Percentiles rank a stretch among this genome's conserved stretches.
Evolutionary conservation across 345 rosid genomes (phyloP).

Genomic region (Linum lewisii): DNA sequence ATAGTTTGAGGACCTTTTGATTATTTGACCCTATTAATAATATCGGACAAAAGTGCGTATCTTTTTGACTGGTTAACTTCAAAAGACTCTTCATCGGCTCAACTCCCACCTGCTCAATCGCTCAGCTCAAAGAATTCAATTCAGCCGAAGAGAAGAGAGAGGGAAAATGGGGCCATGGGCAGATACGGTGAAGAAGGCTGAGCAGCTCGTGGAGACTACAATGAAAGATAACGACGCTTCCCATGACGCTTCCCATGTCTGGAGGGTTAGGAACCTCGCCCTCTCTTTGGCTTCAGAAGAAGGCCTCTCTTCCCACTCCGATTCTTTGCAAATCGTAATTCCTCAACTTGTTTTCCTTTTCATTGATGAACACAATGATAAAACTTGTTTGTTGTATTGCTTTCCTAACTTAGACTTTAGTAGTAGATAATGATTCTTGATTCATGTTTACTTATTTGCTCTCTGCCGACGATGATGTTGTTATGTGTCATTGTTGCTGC

Average conservation of each 20-base stretch:
- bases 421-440: no score
- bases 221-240: constrained; percentile 86
- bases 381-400: no score
- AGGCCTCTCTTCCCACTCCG: constrained; percentile 61
- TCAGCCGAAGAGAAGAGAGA: neutral
- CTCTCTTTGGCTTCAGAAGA: constrained; percentile 73
- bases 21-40: no score
- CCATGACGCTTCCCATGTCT: constrained; percentile 66
- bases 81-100: neutral
- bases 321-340: constrained; percentile 67
- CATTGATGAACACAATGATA: no score
- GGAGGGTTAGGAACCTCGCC: constrained; percentile 78
- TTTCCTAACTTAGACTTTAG: no score
- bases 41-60: no score
- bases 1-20: no score
- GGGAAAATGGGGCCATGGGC: constrained; percentile 19
- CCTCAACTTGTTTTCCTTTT: no score
- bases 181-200: constrained; percentile 37
- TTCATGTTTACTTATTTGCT: no score
- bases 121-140: neutral
- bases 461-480: neutral
- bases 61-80: neutral
- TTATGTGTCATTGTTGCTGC: constrained; percentile 17
- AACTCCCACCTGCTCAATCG: neutral
- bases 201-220: constrained; percentile 40